Evolutionary conservation across 306 rosid species (phyloP).

Genomic region (Parietaria judaica): DNA sequence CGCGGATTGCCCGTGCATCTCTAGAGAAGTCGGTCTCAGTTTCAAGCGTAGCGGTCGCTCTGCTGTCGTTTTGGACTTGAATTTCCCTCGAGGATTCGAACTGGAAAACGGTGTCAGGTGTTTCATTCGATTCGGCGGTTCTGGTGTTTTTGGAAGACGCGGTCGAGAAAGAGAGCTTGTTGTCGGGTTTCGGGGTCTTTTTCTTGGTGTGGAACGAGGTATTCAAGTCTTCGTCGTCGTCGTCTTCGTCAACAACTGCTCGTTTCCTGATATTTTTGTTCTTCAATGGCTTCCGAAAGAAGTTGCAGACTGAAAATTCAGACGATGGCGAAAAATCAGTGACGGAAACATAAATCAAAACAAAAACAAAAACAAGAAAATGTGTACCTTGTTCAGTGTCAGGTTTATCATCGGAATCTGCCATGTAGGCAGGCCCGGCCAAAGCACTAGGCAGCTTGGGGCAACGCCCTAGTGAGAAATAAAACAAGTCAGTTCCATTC

Average conservation of each 20-base stretch:
- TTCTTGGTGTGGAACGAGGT: conserved; percentile 18
- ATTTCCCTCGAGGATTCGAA: conserved; percentile 64
- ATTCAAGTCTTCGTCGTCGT: conserved; percentile 29
- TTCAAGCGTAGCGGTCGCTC: conserved; percentile 77
- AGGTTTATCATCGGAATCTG: conserved; percentile 23
- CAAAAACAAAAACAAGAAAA: not conserved
- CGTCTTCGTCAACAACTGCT: conserved; percentile 20
- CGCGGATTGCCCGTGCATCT: conserved; percentile 74
- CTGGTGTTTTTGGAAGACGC: conserved; percentile 22
- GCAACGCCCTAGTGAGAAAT: too few relatives aligned
- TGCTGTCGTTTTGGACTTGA: conserved; percentile 71
- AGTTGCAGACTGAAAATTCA: conserved; percentile 35
- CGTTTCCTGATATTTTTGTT: conserved; percentile 36
- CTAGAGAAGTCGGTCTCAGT: conserved; percentile 70
- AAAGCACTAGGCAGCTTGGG: too few relatives aligned
- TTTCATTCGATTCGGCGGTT: conserved; percentile 16
- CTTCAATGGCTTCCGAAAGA: conserved; percentile 34
- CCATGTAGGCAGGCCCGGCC: conserved; percentile 14
- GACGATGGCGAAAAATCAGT: not conserved
- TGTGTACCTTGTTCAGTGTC: conserved; percentile 32
- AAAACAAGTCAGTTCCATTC: too few relatives aligned
- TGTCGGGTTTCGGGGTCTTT: conserved; percentile 29
- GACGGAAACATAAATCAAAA: not conserved
- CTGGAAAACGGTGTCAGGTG: conserved; percentile 23
- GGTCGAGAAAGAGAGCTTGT: conserved; percentile 28